Base-by-base conservation (phyloP, 148 eudicot species). In the Beta vulgaris region DNA sequence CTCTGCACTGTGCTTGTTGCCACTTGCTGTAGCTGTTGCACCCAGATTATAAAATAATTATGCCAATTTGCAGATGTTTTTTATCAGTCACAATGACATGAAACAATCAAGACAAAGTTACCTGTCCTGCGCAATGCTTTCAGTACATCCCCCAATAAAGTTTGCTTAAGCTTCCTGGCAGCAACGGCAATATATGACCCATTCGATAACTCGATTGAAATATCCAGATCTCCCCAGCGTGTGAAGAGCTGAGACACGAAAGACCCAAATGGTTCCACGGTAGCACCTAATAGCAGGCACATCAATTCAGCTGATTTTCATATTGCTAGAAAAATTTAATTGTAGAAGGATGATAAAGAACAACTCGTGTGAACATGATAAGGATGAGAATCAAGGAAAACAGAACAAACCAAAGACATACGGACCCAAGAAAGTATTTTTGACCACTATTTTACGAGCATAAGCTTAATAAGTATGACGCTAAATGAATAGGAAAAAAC, bases 211-310 rank as follows among this genome's bases (percentile, higher is more conserved):
- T 92, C 97, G 53, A 95, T 81, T 40, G 99, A 95, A 67, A 95
- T 81, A 88, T 95, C 96, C 81, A 95, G 78, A 84, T 95, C 97
- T 61, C 97, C 97, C 96, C 96, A 89, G 35, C 90, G 88, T 43
- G 97, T 83, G 58, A 83, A 95, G 21, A 95, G 97, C 88, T 92
- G 83, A 70, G 97, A 95, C 75, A 85, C 89, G 83, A 90, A 95
- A 69, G 99, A 95, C 76, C 99, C 99, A 83, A 82, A 95, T 66
- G 99, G 97, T 80, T 95, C 99, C 76, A 95, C 99, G 51, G 97
- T 92, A 46, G 97, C 97, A 86, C 99, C 99, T 94, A 80, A 31
- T 37, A 57, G 80, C 75, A 85, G 28, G 29, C n/a, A n/a, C n/a
- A n/a, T n/a, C n/a, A 73, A 37, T 63, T 32, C 40, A 82, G 42